phyloP scores from a whole-genome alignment of 495 filamentous ascomycete genomes.

The Lasiosphaeria ovina region DNA sequence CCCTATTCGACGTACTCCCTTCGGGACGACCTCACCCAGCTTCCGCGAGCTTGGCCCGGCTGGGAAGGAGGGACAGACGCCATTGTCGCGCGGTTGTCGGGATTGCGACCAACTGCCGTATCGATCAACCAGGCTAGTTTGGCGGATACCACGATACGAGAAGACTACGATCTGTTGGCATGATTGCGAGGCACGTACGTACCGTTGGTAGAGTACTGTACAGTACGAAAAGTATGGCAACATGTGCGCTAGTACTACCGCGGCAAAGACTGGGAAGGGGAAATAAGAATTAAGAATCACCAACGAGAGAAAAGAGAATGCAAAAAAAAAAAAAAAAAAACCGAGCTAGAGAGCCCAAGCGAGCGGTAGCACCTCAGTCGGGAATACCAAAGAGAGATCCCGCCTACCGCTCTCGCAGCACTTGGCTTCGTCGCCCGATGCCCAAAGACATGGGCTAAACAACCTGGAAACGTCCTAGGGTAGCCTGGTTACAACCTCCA shows the following conservation, averaged over 20 bases:
- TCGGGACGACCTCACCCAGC: neutral
- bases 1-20: neutral
- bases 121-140: neutral
- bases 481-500: neutral
- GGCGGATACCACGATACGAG: neutral
- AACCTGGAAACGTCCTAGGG: neutral
- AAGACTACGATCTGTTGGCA: neutral
- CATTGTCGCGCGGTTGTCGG: slow-evolving; percentile 19
- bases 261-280: too few relatives aligned
- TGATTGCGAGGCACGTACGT: neutral
- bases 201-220: neutral
- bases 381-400: too few relatives aligned
- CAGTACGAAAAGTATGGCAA: too few relatives aligned
- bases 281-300: too few relatives aligned
- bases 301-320: too few relatives aligned
- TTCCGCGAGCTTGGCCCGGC: neutral
- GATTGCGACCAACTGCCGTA: neutral
- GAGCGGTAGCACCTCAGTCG: too few relatives aligned
- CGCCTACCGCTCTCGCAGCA: too few relatives aligned
- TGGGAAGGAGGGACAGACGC: neutral
- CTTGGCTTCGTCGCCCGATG: too few relatives aligned
- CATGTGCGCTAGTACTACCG: too few relatives aligned
- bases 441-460: too few relatives aligned
- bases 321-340: too few relatives aligned
- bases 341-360: too few relatives aligned